A percentile compares a stretch with the other conserved stretches of the same genome.
These are phyloP conservation scores for Helotiales sp. DNA, from an alignment of 2,329 filamentous ascomycete species.

Conservation along the genomic window DNA sequence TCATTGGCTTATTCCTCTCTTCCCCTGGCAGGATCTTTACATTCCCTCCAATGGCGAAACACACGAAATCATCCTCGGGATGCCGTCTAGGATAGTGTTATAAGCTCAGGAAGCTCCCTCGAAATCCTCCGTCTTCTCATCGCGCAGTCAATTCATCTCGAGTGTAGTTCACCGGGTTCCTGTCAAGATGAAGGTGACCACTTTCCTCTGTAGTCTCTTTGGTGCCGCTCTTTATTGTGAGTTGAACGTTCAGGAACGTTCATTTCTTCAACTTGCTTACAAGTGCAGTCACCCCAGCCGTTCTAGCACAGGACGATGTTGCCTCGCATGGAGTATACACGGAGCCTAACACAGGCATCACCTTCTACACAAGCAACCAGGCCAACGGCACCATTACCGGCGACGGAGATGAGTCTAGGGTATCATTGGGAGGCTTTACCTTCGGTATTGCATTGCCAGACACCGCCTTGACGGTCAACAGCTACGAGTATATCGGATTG, in stretches of 20 bases:
- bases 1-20: slow-evolving; percentile 2
- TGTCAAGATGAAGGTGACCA: slow-evolving; percentile 29
- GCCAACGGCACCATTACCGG: slow-evolving; percentile 38
- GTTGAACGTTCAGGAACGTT: slow-evolving; percentile 3
- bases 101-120: slow-evolving; percentile 16
- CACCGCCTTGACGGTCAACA: slow-evolving; percentile 46
- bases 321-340: slow-evolving; percentile 39
- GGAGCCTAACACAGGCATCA: slow-evolving; percentile 51
- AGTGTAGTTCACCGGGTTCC: slow-evolving; percentile 16
- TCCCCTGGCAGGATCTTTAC: slow-evolving; percentile 10
- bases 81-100: slow-evolving; percentile 7
- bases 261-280: slow-evolving; percentile 7
- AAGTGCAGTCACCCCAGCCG: slow-evolving; percentile 21
- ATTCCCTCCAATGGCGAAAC: slow-evolving; percentile 21
- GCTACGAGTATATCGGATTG: slow-evolving; percentile 59
- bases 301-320: slow-evolving; percentile 30
- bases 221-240: slow-evolving; percentile 27
- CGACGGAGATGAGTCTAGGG: slow-evolving; percentile 31
- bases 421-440: slow-evolving; percentile 44
- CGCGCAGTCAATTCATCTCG: slow-evolving; percentile 11
- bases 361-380: slow-evolving; percentile 51
- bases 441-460: slow-evolving; percentile 56
- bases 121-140: background rate
- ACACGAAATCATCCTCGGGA: slow-evolving; percentile 8
- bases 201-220: slow-evolving; percentile 24